Evolutionary conservation across 75 land plant genomes (phyloP), one percentile per base, ranked within the genome.

Genomic region (Sequoia sempervirens): DNA sequence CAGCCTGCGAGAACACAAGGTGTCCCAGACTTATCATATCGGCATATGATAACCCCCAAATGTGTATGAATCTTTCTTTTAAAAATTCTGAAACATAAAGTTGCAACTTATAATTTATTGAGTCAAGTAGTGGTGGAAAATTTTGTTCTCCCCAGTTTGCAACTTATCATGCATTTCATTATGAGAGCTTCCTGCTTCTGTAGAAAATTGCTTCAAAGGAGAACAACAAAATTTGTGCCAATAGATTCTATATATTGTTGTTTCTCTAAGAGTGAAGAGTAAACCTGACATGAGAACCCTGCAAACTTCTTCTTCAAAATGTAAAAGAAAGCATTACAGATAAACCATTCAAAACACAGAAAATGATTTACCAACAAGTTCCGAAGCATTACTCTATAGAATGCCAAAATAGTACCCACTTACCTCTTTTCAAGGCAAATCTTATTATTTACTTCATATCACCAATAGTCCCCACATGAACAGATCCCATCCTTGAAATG

Each of bases 401-500:
- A 70, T 30, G 36, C 15, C 73, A 70, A 70, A 70, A 70, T 3
- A 70, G 7, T 12, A 32, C 36, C 36, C 36, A 32, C 15, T 32
- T 30, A 23, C 11, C 73, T 23, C 73, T 70, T 70, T 32, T 12
- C 36, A 70, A 70, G 37, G 17, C 15, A 70, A 32, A 13, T 12
- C 36, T 70, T 70, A 70, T 32, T 70, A 70, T 70, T 32, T 9
- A 32, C 9, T 70, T 30, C 32, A 11, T 12, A 70, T 30, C 73
- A 70, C 73, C 73, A 70, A 32, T 70, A 70, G 8, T 70, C 73
- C 13, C 36, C 73, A 32, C 73, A 70, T 70, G 73, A 70, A 32
- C 73, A 70, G 37, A 70, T 70, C 73, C 73, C 73, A 70, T 70
- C 73, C 73, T 70, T 30, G 73, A 70, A 70, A 70, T 70, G 73